These are phyloP conservation scores for Xylaria telfairii DNA, from an alignment of 495 filamentous ascomycete species.

Conservation along the genomic window DNA sequence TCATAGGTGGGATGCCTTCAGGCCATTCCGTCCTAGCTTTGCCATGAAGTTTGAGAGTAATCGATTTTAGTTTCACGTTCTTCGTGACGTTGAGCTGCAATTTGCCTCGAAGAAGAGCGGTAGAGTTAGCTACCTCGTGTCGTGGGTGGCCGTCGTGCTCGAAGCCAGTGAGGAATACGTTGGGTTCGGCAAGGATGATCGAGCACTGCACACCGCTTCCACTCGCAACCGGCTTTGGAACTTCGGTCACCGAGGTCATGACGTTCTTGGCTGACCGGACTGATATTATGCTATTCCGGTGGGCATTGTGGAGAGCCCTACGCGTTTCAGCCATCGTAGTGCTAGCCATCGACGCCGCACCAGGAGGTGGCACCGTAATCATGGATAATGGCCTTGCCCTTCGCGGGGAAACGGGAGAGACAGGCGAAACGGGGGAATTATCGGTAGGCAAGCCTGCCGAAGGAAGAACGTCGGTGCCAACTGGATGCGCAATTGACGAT, in stretches of 20 bases:
- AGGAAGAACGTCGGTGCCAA: conserved; percentile 24
- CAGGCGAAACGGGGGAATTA: conserved; percentile 4
- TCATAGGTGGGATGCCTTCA: conserved; percentile 92
- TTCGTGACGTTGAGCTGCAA: conserved; percentile 85
- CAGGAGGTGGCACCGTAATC: conserved; percentile 34
- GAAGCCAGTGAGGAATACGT: conserved; percentile 88
- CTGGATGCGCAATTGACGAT: conserved; percentile 30
- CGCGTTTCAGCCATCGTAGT: conserved; percentile 36
- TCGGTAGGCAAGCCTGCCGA: conserved; percentile 21
- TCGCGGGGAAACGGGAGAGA: conserved; percentile 14
- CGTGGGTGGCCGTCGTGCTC: conserved; percentile 76
- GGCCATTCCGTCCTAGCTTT: conserved; percentile 94
- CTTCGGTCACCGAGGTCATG: conserved; percentile 50
- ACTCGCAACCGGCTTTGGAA: conserved; percentile 73
- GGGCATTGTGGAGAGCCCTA: conserved; percentile 33
- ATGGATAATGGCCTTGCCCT: conserved; percentile 30
- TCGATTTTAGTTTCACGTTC: conserved; percentile 91
- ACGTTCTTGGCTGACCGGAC: conserved; percentile 51
- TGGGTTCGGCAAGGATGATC: conserved; percentile 84
- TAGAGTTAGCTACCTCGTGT: conserved; percentile 60
- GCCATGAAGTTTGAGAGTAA: conserved; percentile 85
- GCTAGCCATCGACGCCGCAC: conserved; percentile 32
- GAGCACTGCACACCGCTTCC: conserved; percentile 75
- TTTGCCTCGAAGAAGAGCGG: conserved; percentile 85
- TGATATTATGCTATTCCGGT: conserved; percentile 53